Evolutionary conservation across 192 early-diverging fungal species (phyloP).

Genomic region (Phycomyces blakesleeanus): DNA sequence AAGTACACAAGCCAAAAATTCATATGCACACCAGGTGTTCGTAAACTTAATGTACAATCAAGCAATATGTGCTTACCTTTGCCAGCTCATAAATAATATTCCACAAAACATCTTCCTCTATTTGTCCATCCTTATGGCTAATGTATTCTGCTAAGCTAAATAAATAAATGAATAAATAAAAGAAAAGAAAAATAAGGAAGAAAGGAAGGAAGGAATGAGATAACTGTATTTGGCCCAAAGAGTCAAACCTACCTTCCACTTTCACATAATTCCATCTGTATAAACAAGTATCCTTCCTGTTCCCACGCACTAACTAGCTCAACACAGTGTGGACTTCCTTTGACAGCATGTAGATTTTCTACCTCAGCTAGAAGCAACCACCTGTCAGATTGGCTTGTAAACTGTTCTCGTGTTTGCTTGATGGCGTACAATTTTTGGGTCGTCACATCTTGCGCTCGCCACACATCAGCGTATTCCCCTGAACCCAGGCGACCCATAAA

Average conservation of each 20-base stretch:
- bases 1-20: too few relatives aligned
- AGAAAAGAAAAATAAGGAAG: too few relatives aligned
- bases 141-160: slow-evolving; percentile 18
- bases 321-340: slow-evolving; percentile 57
- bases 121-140: slow-evolving; percentile 1
- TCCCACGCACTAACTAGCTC: slow-evolving; percentile 86
- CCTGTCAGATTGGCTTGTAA: slow-evolving; percentile 67
- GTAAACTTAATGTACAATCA: slow-evolving; percentile 3
- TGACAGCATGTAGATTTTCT: slow-evolving; percentile 68
- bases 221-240: too few relatives aligned
- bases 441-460: slow-evolving; percentile 63
- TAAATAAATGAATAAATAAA: slow-evolving; percentile 14
- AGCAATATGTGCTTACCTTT: slow-evolving; percentile 33
- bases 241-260: slow-evolving; percentile 54
- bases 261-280: slow-evolving; percentile 87
- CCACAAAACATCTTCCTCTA: slow-evolving; percentile 59
- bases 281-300: slow-evolving; percentile 79
- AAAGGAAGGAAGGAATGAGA: too few relatives aligned
- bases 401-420: slow-evolving; percentile 72
- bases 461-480: slow-evolving; percentile 80
- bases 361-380: slow-evolving; percentile 76
- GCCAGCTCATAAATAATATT: slow-evolving; percentile 61
- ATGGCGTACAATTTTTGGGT: slow-evolving; percentile 72
- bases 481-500: slow-evolving; percentile 62
- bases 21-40: too few relatives aligned